Evolutionary conservation across 176 grass and related monocot species (phyloP).

Genomic region (Triticum urartu): DNA sequence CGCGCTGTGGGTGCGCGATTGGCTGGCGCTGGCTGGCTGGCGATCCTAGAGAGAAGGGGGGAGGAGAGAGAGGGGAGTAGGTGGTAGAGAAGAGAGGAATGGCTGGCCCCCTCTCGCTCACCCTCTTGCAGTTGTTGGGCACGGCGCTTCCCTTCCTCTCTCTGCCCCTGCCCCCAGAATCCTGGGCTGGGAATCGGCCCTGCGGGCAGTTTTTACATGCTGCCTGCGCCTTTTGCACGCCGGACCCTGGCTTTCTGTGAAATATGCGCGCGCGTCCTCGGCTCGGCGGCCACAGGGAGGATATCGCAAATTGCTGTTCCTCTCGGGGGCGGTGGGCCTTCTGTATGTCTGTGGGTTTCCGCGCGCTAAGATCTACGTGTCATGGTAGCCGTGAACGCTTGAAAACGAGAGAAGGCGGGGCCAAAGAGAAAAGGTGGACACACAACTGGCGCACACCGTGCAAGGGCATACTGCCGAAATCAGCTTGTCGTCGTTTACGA

Average conservation of each 20-base stretch:
- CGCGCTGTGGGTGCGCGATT: neutral
- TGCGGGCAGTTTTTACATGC: constrained; percentile 26
- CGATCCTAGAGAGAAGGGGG: constrained; percentile 12
- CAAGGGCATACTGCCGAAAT: neutral
- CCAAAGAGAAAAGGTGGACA: neutral
- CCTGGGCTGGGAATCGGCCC: constrained; percentile 39
- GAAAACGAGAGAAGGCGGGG: neutral
- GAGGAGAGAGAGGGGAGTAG: constrained; percentile 1
- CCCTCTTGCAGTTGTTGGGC: neutral
- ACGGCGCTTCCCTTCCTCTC: constrained; percentile 3
- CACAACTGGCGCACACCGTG: neutral
- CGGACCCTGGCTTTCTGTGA: neutral
- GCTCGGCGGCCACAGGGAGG: neutral
- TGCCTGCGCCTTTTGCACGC: neutral
- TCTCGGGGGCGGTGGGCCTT: neutral
- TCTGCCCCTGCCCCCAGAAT: neutral
- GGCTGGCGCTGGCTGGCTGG: constrained; percentile 14
- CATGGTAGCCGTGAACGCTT: neutral
- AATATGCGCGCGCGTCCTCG: rapidly evolving
- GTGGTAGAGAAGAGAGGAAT: constrained; percentile 38
- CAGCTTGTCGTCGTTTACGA: neutral
- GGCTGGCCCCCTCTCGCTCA: neutral
- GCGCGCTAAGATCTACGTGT: neutral
- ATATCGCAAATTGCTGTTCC: neutral
- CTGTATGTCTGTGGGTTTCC: neutral